These are phyloP conservation scores for Sugiyamaella novakii DNA, from an alignment of 1,139 yeast genomes.

Conservation along the genomic window DNA sequence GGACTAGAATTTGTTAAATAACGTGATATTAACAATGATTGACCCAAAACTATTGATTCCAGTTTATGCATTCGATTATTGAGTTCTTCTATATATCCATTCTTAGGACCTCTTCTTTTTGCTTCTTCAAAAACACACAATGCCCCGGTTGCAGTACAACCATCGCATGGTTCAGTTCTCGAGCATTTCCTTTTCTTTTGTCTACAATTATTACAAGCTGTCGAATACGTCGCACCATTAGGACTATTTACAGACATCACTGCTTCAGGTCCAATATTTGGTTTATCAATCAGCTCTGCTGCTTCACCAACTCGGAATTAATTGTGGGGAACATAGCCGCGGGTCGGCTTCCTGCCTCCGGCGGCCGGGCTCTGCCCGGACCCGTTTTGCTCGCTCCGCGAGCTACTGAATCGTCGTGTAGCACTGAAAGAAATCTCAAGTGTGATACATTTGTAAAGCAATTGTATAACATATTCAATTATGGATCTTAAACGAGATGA, in stretches of 20 bases:
- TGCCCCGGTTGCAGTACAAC: slow-evolving; percentile 23
- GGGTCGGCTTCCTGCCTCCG: no score
- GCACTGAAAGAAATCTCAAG: no score
- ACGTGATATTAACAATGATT: slow-evolving; percentile 18
- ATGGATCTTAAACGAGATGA: no score
- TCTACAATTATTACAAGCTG: slow-evolving; percentile 29
- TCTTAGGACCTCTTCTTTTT: slow-evolving; percentile 22
- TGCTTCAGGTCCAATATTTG: no score
- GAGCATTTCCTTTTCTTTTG: slow-evolving; percentile 30
- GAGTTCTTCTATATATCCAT: slow-evolving; percentile 19
- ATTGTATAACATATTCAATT: no score
- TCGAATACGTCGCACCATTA: not conserved
- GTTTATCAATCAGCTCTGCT: no score
- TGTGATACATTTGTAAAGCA: no score
- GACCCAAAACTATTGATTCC: slow-evolving; percentile 24
- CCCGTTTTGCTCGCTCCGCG: no score
- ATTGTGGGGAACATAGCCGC: no score
- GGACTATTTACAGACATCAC: slow-evolving; percentile 7
- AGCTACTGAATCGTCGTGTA: no score
- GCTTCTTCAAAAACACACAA: slow-evolving; percentile 23
- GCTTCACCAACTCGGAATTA: slow-evolving; percentile 12
- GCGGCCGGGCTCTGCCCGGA: no score
- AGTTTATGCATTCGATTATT: slow-evolving; percentile 20
- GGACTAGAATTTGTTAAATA: slow-evolving; percentile 14
- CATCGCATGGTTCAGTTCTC: slow-evolving; percentile 28